Base-by-base conservation (phyloP, 78 protist genomes). In the Polysphondylium violaceum region DNA sequence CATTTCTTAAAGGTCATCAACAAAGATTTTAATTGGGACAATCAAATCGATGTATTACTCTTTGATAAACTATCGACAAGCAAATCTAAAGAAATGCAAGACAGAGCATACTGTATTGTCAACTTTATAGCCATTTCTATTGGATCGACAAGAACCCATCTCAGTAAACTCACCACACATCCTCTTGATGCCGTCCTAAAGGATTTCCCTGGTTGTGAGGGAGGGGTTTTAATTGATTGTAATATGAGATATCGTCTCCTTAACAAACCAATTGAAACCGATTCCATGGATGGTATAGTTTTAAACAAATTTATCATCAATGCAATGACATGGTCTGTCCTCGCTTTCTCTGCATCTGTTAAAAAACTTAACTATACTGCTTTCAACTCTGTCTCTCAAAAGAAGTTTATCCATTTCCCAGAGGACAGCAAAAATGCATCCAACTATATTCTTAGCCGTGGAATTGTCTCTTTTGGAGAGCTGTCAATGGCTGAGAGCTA, bases 41-140 rank as follows among this genome's bases (percentile, higher is more conserved):
- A n/a, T n/a, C n/a, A n/a, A n/a, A n/a, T n/a, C n/a, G n/a, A n/a
- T n/a, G n/a, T n/a, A n/a, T n/a, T n/a, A n/a, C n/a, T n/a, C n/a
- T n/a, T n/a, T n/a, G n/a, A 2, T 41, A 29, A 36, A 29, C 35
- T 36, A n/a, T 51, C 7, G 41, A 67, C 74, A 67, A 67, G 9
- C 3, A 5, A 6, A 21, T 2, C 5, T 44, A 43, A 6, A 5
- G 1, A 16, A 3, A 43, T 21, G n/a, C 11, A 27, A 19, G 44
- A 65, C 23, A 23, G 33, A 11, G 75, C 76, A 14, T 56, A 78
- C 6, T 9, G 61, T 1, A 43, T 61, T 2, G 53, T 78, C 12
- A 78, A 78, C 25, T 23, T 44, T 67, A 19, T 78, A 40, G 74
- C 88, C 0, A 51, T 65, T 65, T 40, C 88, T 12, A 64, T 78